Evolutionary conservation across 1,284 basidiomycete genomes (phyloP), one percentile per base, ranked within the genome.

Genomic region (Sanguinoderma infundibulare): DNA sequence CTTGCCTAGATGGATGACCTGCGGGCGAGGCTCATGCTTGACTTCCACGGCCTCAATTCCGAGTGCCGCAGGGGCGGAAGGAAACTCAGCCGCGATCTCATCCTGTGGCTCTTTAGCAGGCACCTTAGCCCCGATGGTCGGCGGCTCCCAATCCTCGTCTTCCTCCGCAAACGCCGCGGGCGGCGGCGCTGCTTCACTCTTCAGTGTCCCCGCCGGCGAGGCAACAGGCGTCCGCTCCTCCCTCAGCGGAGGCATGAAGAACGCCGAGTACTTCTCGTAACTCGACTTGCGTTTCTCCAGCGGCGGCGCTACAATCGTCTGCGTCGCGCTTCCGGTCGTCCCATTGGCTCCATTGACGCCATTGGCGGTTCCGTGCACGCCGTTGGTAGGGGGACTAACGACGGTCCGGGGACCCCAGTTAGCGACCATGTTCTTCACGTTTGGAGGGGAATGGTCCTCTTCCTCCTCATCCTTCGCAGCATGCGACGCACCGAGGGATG

Each of bases 171-270:
- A 57, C 22, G 39, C 32, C 10, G 38, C 44, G 1, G 54, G 57
- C 53, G 65, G 57, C 15, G 72, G 65, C 39, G 62, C 73, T 10
- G 66, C 67, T 30, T 73, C 70, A 24, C 79, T 80, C 40, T 82
- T 75, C 53, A 88, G 70, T 0, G 87, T 87, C 17, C 79, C 79
- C 2, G 74, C 78, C 15, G 89, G 89, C 2, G 86, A 82, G 9
- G 78, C 72, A n/a, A 73, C 74, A 10, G 87, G 87, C 1, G 88
- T 90, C 57, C 77, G 79, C 69, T 87, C 91, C 73, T 92, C 91
- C 59, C 81, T 77, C 59, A 92, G 71, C 5, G 88, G 78, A 26
- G 91, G 90, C 69, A 92, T 74, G 35, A 77, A 76, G 46, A 87
- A 80, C 1, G 82, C 79, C 10, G 87, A 84, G 66, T 88, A 89